A percentile compares a stretch with the other conserved stretches of the same genome.
Evolutionary conservation across 2,329 filamentous ascomycete genomes (phyloP).

Genomic region (Drechslerella coelobrocha): DNA sequence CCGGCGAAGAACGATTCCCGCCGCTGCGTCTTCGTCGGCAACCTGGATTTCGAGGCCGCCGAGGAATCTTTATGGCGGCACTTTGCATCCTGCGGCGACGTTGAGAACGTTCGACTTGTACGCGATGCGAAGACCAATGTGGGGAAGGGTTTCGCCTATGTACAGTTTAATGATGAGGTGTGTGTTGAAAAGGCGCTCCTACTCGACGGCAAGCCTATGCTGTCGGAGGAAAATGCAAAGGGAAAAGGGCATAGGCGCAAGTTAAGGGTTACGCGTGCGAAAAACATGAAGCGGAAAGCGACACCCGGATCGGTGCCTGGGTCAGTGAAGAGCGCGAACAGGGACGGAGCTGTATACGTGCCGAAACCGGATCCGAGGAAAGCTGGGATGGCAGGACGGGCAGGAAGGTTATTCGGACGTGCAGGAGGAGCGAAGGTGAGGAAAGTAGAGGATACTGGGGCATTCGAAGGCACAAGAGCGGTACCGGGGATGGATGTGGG

Average conservation of each 20-base stretch:
- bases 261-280: slow-evolving; percentile 85
- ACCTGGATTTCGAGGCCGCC: slow-evolving; percentile 93
- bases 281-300: slow-evolving; percentile 67
- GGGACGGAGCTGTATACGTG: slow-evolving; percentile 63
- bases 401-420: slow-evolving; percentile 74
- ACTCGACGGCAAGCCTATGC: slow-evolving; percentile 85
- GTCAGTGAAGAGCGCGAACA: slow-evolving; percentile 22
- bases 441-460: slow-evolving; percentile 71
- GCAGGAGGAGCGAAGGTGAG: slow-evolving; percentile 66
- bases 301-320: slow-evolving; percentile 53
- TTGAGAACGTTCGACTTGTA: slow-evolving; percentile 92
- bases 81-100: slow-evolving; percentile 76
- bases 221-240: slow-evolving; percentile 29
- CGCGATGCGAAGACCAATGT: slow-evolving; percentile 88
- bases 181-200: slow-evolving; percentile 89
- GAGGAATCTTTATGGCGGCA: slow-evolving; percentile 92
- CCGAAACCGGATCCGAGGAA: slow-evolving; percentile 74
- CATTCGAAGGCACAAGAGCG: slow-evolving; percentile 83
- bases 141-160: slow-evolving; percentile 96
- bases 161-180: slow-evolving; percentile 91
- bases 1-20: slow-evolving; percentile 81
- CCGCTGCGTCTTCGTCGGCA: slow-evolving; percentile 94
- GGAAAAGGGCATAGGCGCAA: slow-evolving; percentile 62
- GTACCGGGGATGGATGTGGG: slow-evolving; percentile 70
- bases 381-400: slow-evolving; percentile 75